A percentile compares a stretch with the other conserved stretches of the same genome.
Conservation (phyloP, 2,329 filamentous ascomycete genomes). For the Curvularia sp. region DNA sequence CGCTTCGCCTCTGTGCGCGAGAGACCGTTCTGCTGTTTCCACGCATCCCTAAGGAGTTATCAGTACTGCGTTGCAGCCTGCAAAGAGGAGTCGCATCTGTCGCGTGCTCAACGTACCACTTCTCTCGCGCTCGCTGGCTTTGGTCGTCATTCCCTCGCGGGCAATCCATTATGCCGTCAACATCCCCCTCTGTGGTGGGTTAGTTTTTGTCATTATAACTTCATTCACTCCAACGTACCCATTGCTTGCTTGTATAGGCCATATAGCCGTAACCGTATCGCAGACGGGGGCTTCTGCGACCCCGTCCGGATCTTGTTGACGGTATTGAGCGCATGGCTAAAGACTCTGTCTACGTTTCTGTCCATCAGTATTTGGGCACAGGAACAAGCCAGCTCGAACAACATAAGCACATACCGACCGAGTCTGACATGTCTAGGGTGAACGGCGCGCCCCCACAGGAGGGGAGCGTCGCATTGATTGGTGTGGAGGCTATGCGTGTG, state of each 20-base stretch:
- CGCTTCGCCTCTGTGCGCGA: conserved; percentile 92
- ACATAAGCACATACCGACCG: conserved; percentile 45
- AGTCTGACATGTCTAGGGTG: conserved; percentile 49
- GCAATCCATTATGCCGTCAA: conserved; percentile 90
- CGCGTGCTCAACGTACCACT: conserved; percentile 71
- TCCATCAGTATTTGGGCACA: conserved; percentile 5
- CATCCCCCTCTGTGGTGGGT: conserved; percentile 75
- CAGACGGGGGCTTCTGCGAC: conserved; percentile 82
- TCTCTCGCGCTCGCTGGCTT: conserved; percentile 63
- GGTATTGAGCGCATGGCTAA: conserved; percentile 97
- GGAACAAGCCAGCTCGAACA: neutral
- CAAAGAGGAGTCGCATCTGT: conserved; percentile 6
- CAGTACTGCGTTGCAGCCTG: neutral
- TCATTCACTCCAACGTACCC: conserved; percentile 56
- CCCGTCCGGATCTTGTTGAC: conserved; percentile 98
- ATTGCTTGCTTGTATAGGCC: conserved; percentile 98
- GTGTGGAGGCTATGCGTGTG: neutral
- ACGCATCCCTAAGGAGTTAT: conserved; percentile 73
- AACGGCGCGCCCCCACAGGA: conserved; percentile 28
- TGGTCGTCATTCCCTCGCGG: conserved; percentile 64
- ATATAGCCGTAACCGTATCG: conserved; percentile 89
- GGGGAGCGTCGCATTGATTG: conserved; percentile 24
- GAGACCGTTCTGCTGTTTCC: conserved; percentile 85
- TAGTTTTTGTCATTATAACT: conserved; percentile 11
- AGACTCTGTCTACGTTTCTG: conserved; percentile 79